Conservation (phyloP, 2,329 filamentous ascomycete species). For the Aureobasidium sp. region DNA sequence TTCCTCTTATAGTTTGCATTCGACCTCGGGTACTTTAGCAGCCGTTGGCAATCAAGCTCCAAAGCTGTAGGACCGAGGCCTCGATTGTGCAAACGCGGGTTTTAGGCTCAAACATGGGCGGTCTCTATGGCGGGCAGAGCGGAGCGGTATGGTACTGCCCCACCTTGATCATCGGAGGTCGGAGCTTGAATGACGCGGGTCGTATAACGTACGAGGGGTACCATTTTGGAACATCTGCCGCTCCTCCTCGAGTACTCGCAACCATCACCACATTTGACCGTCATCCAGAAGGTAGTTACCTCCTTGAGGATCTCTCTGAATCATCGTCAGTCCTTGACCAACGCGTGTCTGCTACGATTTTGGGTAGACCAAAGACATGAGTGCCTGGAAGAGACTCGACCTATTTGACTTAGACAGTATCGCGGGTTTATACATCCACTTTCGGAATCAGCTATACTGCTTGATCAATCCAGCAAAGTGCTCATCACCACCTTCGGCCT, state of each 20-base stretch:
- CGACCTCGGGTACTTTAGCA: not conserved
- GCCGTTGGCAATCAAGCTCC: not conserved
- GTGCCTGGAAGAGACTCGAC: not conserved
- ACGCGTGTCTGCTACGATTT: no score
- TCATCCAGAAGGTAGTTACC: not conserved
- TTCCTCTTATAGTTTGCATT: not conserved
- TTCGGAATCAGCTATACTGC: not conserved
- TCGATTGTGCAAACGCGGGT: not conserved
- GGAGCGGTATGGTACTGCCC: not conserved
- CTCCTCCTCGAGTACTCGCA: no score
- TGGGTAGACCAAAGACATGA: not conserved
- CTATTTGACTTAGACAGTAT: not conserved
- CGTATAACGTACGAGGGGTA: not conserved
- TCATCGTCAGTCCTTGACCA: no score
- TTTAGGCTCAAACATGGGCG: not conserved
- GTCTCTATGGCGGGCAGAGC: not conserved
- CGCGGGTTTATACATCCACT: not conserved
- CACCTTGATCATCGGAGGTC: not conserved
- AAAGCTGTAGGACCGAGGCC: not conserved
- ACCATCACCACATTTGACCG: no score
- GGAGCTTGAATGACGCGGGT: not conserved
- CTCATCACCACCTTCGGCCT: conserved; percentile 29
- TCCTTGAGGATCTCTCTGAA: no score
- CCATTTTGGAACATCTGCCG: no score
- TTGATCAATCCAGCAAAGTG: conserved; percentile 22